A percentile compares a stretch with the other conserved stretches of the same genome.
Conservation (phyloP, 2,329 filamentous ascomycete species). For the Ophiostoma montium region DNA sequence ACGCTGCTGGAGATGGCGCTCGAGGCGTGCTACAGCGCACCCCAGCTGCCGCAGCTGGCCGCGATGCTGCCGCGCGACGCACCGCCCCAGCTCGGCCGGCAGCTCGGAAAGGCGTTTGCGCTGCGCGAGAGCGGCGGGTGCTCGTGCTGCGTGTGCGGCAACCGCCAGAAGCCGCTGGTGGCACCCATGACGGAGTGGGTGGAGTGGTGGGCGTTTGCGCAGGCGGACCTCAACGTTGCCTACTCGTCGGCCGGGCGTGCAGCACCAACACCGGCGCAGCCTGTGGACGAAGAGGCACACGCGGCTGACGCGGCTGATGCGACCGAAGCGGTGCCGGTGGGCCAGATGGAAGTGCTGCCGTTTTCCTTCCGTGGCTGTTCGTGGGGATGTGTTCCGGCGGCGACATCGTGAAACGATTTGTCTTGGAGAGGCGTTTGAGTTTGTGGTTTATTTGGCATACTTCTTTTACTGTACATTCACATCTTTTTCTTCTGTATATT, state of each 20-base stretch:
- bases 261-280: too few species aligned
- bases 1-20: conserved; percentile 39
- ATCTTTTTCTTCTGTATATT: too few species aligned
- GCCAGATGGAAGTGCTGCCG: conserved; percentile 25
- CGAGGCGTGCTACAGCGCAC: conserved; percentile 29
- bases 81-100: conserved; percentile 24
- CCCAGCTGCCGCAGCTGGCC: conserved; percentile 25
- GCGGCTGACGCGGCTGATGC: not conserved
- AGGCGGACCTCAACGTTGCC: conserved; percentile 4
- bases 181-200: conserved; percentile 42
- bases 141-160: conserved; percentile 35
- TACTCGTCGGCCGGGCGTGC: not conserved
- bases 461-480: too few species aligned
- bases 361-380: conserved; percentile 36
- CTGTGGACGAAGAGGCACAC: too few species aligned
- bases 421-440: too few species aligned
- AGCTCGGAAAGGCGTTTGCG: conserved; percentile 25
- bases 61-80: conserved; percentile 27
- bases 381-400: conserved; percentile 30
- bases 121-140: conserved; percentile 34
- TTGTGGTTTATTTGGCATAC: too few species aligned
- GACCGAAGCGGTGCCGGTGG: conserved; percentile 12
- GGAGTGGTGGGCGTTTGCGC: conserved; percentile 40
- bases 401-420: too few species aligned
- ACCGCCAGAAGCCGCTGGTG: conserved; percentile 29